Evolutionary conservation across 2,329 filamentous ascomycete species (phyloP), one percentile per base, ranked within the genome.

Genomic region (Trichoderma sp.): DNA sequence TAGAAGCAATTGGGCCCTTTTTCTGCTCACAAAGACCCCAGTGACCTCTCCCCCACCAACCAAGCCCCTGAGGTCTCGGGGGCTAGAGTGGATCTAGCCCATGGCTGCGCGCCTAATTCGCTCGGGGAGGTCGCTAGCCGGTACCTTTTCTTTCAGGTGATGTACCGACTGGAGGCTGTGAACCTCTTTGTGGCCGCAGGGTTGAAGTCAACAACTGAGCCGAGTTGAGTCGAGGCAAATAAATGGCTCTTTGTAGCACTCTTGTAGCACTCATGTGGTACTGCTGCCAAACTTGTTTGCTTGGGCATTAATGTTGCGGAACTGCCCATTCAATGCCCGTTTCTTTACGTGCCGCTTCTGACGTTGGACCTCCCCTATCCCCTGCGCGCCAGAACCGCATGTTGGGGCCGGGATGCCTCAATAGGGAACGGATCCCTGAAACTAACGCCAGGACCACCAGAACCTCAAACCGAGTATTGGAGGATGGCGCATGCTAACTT

Each of bases 391-490:
- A 58, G 6, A 68, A 30, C 53, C 34, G 50, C 39, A n/a, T 26
- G 39, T 28, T 34, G 26, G 53, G 59, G 47, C 53, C 53, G 65
- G 55, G 50, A 47, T 57, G 65, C 32, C 34, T 43, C 55, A 36
- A 63, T 63, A 63, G 58, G 34, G 50, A 36, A 57, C 57, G 26
- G 64, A 67, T 67, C 68, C 58, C 68, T 64, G 68, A 70, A 70
- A 70, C 64, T 57, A 55, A 47, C 68, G 68, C 68, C 68, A 7
- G 63, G 47, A n/a, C 59, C 59, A 39, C 68, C 58, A 20, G 28
- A 26, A 30, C 58, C 43, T 34, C 64, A 57, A 61, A 59, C 36
- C 53, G 34, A 34, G 23, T 61, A 61, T 61, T 50, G 36, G 23
- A 50, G 55, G 66, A 61, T 30, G 36, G 58, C 36, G 67, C 64